phyloP scores from a whole-genome alignment of 805 yeast genomes.

The Candida cerambycidarum region DNA sequence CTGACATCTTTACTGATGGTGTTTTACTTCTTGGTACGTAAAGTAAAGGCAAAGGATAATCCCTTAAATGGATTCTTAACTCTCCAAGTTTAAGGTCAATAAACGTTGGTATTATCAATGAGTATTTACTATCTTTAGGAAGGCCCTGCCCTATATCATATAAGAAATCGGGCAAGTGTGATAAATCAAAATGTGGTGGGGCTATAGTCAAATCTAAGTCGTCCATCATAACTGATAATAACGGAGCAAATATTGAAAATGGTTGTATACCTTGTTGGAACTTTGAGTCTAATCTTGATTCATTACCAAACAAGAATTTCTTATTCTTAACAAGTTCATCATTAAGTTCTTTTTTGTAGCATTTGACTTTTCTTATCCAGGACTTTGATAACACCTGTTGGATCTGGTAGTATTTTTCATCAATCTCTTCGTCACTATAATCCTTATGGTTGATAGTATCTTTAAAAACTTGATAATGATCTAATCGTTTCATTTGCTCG shows the following conservation, averaged over 20 bases:
- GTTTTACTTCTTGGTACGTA: slow-evolving; percentile 53
- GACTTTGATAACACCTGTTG: slow-evolving; percentile 52
- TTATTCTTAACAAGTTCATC: slow-evolving; percentile 38
- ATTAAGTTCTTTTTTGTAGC: slow-evolving; percentile 39
- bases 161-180: slow-evolving; percentile 58
- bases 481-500: slow-evolving; percentile 41
- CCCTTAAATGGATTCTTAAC: slow-evolving; percentile 69
- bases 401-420: slow-evolving; percentile 25
- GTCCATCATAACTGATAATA: slow-evolving; percentile 30
- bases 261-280: slow-evolving; percentile 26
- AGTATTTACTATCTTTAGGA: slow-evolving; percentile 67
- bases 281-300: slow-evolving; percentile 18
- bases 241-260: slow-evolving; percentile 35
- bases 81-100: slow-evolving; percentile 59
- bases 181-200: slow-evolving; percentile 27
- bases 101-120: slow-evolving; percentile 65
- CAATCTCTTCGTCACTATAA: slow-evolving; percentile 7
- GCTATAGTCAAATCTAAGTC: slow-evolving; percentile 24
- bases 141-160: slow-evolving; percentile 78
- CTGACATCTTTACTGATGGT: slow-evolving; percentile 40
- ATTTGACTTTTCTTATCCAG: slow-evolving; percentile 69
- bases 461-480: slow-evolving; percentile 27
- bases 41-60: slow-evolving; percentile 81
- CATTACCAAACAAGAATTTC: slow-evolving; percentile 37
- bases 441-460: background rate